These are phyloP conservation scores for Beta vulgaris DNA, from an alignment of 148 eudicot species.

Conservation along the genomic window DNA sequence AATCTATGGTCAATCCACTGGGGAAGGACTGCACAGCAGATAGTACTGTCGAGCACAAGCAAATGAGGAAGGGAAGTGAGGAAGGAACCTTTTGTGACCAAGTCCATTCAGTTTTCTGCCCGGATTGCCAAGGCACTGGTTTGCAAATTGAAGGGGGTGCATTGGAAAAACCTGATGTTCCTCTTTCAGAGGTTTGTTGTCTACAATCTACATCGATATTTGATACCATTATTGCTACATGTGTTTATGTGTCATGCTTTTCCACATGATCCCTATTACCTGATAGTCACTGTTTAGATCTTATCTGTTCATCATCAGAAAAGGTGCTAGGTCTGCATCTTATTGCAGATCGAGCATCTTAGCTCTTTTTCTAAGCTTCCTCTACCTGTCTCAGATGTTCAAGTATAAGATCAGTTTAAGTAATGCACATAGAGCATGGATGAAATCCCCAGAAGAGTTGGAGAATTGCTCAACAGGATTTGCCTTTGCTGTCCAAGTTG, in stretches of 20 bases:
- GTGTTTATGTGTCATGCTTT: not conserved
- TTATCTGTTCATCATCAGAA: not conserved
- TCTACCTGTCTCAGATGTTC: slow-evolving; percentile 49
- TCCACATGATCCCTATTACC: not conserved
- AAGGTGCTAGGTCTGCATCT: not conserved
- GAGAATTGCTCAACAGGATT: slow-evolving; percentile 82
- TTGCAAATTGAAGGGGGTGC: slow-evolving; percentile 50
- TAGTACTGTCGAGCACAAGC: slow-evolving; percentile 39
- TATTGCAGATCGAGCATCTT: not conserved
- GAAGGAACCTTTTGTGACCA: slow-evolving; percentile 25
- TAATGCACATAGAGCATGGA: slow-evolving; percentile 73
- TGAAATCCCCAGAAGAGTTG: slow-evolving; percentile 66
- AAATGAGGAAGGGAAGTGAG: slow-evolving; percentile 31
- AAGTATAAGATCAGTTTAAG: slow-evolving; percentile 53
- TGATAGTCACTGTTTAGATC: not conserved
- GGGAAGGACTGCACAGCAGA: slow-evolving; percentile 27
- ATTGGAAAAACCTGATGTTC: slow-evolving; percentile 63
- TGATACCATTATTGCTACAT: not conserved
- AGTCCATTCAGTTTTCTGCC: slow-evolving; percentile 58
- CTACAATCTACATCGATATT: not conserved
- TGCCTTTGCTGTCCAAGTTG: slow-evolving; percentile 42
- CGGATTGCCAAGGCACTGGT: slow-evolving; percentile 90
- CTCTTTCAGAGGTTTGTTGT: slow-evolving; percentile 68
- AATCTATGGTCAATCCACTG: slow-evolving; percentile 19
- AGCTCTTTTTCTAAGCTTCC: not conserved